phyloP scores from a whole-genome alignment of 139 green algal genomes.

The Chlorella sp. region DNA sequence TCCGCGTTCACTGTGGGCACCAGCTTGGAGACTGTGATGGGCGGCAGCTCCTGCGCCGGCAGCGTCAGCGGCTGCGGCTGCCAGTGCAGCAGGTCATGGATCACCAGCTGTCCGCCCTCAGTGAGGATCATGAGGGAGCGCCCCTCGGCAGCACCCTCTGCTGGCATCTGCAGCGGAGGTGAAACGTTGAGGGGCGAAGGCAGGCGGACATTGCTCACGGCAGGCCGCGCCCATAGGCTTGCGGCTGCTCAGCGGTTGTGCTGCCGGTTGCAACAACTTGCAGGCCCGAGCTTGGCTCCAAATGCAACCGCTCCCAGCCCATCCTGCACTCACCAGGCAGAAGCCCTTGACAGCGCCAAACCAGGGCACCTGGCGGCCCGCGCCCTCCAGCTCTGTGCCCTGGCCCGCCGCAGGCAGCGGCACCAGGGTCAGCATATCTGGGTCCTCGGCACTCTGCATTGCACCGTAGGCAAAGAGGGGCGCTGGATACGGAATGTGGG shows the following conservation, averaged over 20 bases:
- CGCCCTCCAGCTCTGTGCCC: background rate
- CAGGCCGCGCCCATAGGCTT: too few relatives aligned
- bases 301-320: too few relatives aligned
- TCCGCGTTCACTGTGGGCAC: slow-evolving; percentile 18
- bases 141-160: background rate
- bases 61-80: slow-evolving; percentile 61
- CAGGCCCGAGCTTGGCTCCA: too few relatives aligned
- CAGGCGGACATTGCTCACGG: too few relatives aligned
- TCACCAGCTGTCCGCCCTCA: slow-evolving; percentile 77
- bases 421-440: slow-evolving; percentile 73
- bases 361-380: slow-evolving; percentile 66
- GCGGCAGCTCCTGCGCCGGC: slow-evolving; percentile 63
- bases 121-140: slow-evolving; percentile 70
- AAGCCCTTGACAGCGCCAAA: slow-evolving; percentile 69
- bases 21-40: slow-evolving; percentile 40
- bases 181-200: too few relatives aligned
- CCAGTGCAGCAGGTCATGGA: slow-evolving; percentile 64
- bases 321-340: slow-evolving; percentile 33
- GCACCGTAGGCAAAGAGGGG: too few relatives aligned
- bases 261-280: too few relatives aligned
- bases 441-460: slow-evolving; percentile 51
- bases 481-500: too few relatives aligned
- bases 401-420: slow-evolving; percentile 42
- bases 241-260: too few relatives aligned
- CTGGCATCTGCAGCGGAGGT: slow-evolving; percentile 19